These are phyloP conservation scores for Microcos paniculata DNA, from an alignment of 345 rosid species.

Conservation along the genomic window DNA sequence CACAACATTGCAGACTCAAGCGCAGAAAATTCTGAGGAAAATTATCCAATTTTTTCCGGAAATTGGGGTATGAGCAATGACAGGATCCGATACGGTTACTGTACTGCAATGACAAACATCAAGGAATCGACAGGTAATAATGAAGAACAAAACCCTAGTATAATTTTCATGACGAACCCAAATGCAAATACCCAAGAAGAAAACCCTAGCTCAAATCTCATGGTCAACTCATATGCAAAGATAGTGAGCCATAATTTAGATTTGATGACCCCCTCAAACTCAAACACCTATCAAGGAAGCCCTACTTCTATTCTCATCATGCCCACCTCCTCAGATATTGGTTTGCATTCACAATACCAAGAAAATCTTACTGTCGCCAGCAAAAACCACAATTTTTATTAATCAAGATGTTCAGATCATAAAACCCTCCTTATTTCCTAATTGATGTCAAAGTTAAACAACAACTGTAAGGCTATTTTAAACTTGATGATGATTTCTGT, in stretches of 20 bases:
- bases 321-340: conserved; percentile 16
- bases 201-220: conserved; percentile 20
- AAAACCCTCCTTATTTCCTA: background rate
- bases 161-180: conserved; percentile 18
- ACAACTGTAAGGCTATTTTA: conserved; percentile 8
- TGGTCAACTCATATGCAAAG: conserved; percentile 16
- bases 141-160: conserved; percentile 31
- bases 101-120: conserved; percentile 26
- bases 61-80: conserved; percentile 27
- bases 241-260: conserved; percentile 23
- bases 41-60: conserved; percentile 20
- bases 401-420: conserved; percentile 6
- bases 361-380: conserved; percentile 20
- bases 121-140: conserved; percentile 30
- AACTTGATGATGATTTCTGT: conserved; percentile 10
- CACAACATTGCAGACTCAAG: conserved; percentile 19
- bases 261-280: conserved; percentile 15
- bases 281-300: conserved; percentile 13
- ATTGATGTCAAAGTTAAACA: background rate
- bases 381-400: conserved; percentile 26
- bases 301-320: conserved; percentile 30
- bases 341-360: conserved; percentile 23
- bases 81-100: conserved; percentile 16
- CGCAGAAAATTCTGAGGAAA: conserved; percentile 23
- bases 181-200: conserved; percentile 16